Conservation (phyloP, 2,329 filamentous ascomycete genomes). For the Botrytis fragariae region DNA sequence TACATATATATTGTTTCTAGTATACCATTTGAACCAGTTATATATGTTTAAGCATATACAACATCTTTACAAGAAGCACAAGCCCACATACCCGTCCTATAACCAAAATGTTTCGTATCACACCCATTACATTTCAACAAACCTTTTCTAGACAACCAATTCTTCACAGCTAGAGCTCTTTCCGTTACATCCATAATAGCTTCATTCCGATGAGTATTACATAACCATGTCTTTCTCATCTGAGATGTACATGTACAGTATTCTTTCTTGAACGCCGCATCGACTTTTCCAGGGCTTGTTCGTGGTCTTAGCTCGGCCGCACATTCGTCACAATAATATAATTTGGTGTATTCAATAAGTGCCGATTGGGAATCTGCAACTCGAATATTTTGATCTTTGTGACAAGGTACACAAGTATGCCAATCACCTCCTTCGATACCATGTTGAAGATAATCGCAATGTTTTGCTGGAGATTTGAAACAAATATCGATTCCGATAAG, state of each 20-base stretch:
- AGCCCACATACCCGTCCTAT: background rate
- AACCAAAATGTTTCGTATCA: background rate
- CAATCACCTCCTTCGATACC: background rate
- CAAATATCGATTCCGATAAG: background rate
- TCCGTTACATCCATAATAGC: background rate
- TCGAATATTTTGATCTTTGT: background rate
- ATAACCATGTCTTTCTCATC: slow-evolving; percentile 14
- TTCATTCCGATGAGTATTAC: background rate
- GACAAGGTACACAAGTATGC: background rate
- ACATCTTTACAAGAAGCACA: slow-evolving; percentile 12
- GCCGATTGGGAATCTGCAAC: background rate
- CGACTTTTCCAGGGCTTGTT: background rate
- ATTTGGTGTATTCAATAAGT: background rate
- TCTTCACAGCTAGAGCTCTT: background rate
- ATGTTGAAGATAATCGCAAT: slow-evolving; percentile 8
- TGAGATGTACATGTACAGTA: slow-evolving; percentile 12
- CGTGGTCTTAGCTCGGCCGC: background rate
- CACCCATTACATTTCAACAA: background rate
- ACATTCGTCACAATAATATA: slow-evolving; percentile 6
- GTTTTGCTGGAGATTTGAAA: slow-evolving; percentile 2
- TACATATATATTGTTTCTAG: background rate
- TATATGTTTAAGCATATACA: background rate
- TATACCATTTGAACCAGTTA: background rate
- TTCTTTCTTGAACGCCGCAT: background rate
- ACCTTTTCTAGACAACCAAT: background rate